Base-by-base conservation (phyloP, 2,329 filamentous ascomycete genomes). In the Diplodia mutila region DNA sequence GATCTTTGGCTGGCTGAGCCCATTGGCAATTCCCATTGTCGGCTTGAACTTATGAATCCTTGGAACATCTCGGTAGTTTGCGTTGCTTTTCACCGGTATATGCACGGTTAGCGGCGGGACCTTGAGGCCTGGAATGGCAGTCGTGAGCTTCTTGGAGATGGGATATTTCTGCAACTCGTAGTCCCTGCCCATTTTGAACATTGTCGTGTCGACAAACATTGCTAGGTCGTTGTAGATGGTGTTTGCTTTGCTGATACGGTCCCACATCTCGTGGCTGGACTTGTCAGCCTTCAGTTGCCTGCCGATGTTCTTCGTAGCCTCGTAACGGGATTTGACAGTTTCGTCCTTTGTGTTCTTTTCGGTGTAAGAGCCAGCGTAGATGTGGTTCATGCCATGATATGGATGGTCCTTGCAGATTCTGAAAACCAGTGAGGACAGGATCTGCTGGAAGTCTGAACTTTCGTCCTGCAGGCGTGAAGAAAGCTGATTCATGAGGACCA, bases 361-460 rank as follows among this genome's bases (percentile, higher is more conserved):
- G 46, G 72, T 78, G 73, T 89, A 91, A 53, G 87, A 89, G 25
- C 91, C 90, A 2, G 94, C 92, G 83, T 94, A 97, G 51, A 99
- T 92, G 73, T 98, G 94, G 76, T 99, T 97, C 89, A 98, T 94
- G 59, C 93, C 93, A 76, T 99, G 96, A 77, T 94, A 97, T 0
- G 95, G 96, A 79, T 99, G 95, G 67, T 99, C 93, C 12, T 87
- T 84, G 75, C 94, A 98, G 66, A 99, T 97, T 9, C 89, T 89
- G 74, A 89, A 88, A 4, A 98, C 89, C 21, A 99, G 82, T 1
- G 84, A 83, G 63, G 88, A 87, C 1, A 99, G 83, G 1, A 94
- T 84, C 49, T 83, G 84, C 74, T 99, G 95, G 74, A 99, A 99
- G 0, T 83, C 76, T 18, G 85, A 86, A 1, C 85, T 79, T 37